phyloP scores from a whole-genome alignment of 805 yeast genomes.

The Candida stauntonica region DNA sequence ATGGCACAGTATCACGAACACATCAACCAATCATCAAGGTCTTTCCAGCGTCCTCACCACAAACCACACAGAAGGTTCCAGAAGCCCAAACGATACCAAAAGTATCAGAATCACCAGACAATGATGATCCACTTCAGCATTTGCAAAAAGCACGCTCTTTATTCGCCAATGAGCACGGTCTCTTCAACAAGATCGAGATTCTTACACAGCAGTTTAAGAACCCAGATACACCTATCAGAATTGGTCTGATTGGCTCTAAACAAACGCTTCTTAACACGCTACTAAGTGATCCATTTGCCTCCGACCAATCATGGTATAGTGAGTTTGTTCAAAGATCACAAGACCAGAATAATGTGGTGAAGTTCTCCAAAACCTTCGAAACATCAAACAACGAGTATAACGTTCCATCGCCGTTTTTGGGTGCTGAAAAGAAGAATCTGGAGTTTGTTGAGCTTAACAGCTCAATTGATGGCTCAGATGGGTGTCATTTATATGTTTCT shows the following conservation, averaged over 20 bases:
- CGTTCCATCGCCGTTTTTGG: slow-evolving; percentile 29
- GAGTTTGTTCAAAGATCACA: slow-evolving; percentile 10
- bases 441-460: slow-evolving; percentile 28
- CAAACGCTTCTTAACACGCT: slow-evolving; percentile 26
- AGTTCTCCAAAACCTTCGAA: slow-evolving; percentile 23
- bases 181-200: slow-evolving; percentile 26
- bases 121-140: slow-evolving; percentile 15
- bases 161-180: slow-evolving; percentile 22
- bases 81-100: not conserved
- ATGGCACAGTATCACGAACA: slow-evolving; percentile 4
- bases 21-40: not conserved
- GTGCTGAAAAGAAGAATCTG: slow-evolving; percentile 6
- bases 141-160: slow-evolving; percentile 15
- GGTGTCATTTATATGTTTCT: slow-evolving; percentile 29
- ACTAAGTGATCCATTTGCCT: slow-evolving; percentile 30
- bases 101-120: not conserved
- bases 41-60: not conserved
- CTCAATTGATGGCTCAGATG: slow-evolving; percentile 15
- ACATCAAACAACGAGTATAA: slow-evolving; percentile 15
- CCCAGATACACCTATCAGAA: slow-evolving; percentile 22
- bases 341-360: slow-evolving; percentile 12
- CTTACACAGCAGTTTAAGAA: slow-evolving; percentile 13
- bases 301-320: slow-evolving; percentile 30
- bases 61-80: not conserved
- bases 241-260: slow-evolving; percentile 28